These are phyloP conservation scores for Sarcomyxa edulis DNA, from an alignment of 768 basidiomycete genomes.

Conservation along the genomic window DNA sequence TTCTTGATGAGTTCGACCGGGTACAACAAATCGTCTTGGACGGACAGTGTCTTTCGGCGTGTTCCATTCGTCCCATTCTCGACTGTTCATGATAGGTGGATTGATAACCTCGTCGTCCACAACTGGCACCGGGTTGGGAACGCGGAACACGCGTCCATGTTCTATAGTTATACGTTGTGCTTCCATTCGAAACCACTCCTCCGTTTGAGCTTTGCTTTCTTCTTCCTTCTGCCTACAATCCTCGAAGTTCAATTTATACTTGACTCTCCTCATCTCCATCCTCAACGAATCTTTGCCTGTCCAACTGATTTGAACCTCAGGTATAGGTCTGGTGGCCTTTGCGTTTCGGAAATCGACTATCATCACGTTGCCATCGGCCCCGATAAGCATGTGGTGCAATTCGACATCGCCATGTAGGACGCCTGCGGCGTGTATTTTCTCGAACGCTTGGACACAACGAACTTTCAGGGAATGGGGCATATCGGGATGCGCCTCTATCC, in stretches of 20 bases:
- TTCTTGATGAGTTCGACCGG: slow-evolving; percentile 11
- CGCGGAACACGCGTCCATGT: too few relatives aligned
- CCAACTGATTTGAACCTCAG: slow-evolving; percentile 25
- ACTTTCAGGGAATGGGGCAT: slow-evolving; percentile 55
- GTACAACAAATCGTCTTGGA: slow-evolving; percentile 16
- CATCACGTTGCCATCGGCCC: slow-evolving; percentile 45
- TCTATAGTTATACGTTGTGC: background rate
- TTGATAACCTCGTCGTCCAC: too few relatives aligned
- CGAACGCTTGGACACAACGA: slow-evolving; percentile 43
- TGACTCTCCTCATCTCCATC: slow-evolving; percentile 52
- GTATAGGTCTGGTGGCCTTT: slow-evolving; percentile 18
- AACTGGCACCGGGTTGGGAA: too few relatives aligned
- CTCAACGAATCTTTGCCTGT: slow-evolving; percentile 36
- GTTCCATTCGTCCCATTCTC: too few relatives aligned
- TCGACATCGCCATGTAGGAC: slow-evolving; percentile 44
- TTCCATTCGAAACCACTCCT: background rate
- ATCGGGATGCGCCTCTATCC: slow-evolving; percentile 53
- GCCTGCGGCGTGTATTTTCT: slow-evolving; percentile 40
- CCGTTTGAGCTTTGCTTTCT: background rate
- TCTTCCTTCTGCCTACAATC: slow-evolving; percentile 18
- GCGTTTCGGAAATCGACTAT: slow-evolving; percentile 51
- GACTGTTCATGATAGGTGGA: too few relatives aligned
- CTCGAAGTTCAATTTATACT: slow-evolving; percentile 44
- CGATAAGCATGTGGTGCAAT: slow-evolving; percentile 49
- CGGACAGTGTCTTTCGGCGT: too few relatives aligned